These are phyloP conservation scores for Dendrocalamus sinicus DNA, from an alignment of 176 grass and related monocot genomes.

Conservation along the genomic window DNA sequence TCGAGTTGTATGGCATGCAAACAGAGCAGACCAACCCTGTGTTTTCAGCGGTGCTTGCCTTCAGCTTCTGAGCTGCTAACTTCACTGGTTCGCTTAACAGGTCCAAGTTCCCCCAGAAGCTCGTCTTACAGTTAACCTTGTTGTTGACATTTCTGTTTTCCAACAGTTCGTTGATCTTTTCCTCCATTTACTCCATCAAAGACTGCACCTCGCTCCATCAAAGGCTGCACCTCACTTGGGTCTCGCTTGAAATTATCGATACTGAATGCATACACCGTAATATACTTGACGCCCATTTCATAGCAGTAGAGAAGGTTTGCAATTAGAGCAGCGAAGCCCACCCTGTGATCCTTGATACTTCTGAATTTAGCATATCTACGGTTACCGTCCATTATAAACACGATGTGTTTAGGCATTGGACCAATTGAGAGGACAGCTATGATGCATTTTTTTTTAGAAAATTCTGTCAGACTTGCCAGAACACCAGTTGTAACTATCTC, in stretches of 20 bases:
- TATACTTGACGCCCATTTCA: conserved; percentile 77
- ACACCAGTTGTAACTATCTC: conserved; percentile 31
- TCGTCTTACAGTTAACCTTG: conserved; percentile 63
- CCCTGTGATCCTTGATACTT: conserved; percentile 53
- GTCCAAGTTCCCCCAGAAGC: conserved; percentile 80
- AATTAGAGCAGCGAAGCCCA: conserved; percentile 66
- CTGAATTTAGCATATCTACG: conserved; percentile 77
- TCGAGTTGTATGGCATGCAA: conserved; percentile 82
- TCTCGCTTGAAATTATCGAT: conserved; percentile 87
- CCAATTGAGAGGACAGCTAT: conserved; percentile 66
- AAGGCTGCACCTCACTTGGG: conserved; percentile 58
- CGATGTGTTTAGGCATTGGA: conserved; percentile 73
- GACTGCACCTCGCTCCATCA: conserved; percentile 45
- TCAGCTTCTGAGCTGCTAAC: conserved; percentile 62
- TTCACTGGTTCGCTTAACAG: conserved; percentile 59
- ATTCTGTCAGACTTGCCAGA: conserved; percentile 35
- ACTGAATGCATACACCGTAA: conserved; percentile 82
- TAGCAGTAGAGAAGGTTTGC: conserved; percentile 62
- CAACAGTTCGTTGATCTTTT: conserved; percentile 74
- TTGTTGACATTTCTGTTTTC: conserved; percentile 61
- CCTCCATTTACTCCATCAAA: conserved; percentile 74
- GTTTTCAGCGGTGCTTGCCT: conserved; percentile 61
- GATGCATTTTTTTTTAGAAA: conserved; percentile 67
- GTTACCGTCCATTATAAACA: conserved; percentile 93
- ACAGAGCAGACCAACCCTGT: conserved; percentile 71